These are phyloP conservation scores for Gaertneriomyces semiglobifer DNA, from an alignment of 192 early-diverging fungal species.

Conservation along the genomic window DNA sequence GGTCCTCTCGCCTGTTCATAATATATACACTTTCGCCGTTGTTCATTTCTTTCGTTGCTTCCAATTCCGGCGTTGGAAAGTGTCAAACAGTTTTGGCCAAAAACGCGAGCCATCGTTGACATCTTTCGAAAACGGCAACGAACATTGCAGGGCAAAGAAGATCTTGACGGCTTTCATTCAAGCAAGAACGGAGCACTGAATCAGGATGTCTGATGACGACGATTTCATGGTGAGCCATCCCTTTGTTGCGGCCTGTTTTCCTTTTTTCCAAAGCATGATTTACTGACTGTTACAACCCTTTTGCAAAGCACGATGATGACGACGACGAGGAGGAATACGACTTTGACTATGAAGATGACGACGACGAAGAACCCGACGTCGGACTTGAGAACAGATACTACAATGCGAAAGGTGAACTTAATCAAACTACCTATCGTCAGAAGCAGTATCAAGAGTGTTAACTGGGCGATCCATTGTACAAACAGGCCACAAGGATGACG, in stretches of 20 bases:
- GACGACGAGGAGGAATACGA: conserved; percentile 72
- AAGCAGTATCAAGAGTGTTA: background rate
- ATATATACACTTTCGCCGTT: too few relatives aligned
- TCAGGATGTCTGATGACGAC: conserved; percentile 36
- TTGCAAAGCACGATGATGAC: background rate
- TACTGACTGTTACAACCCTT: background rate
- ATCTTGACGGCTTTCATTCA: too few relatives aligned
- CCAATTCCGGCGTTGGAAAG: too few relatives aligned
- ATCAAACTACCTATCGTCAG: background rate
- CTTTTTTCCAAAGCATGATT: background rate
- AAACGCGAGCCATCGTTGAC: too few relatives aligned
- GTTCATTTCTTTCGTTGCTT: too few relatives aligned
- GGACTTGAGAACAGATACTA: conserved; percentile 88
- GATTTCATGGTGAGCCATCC: conserved; percentile 34
- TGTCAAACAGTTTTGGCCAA: too few relatives aligned
- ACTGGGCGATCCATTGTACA: background rate
- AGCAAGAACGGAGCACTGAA: too few relatives aligned
- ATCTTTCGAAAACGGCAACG: too few relatives aligned
- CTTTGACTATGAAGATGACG: conserved; percentile 83
- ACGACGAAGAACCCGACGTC: conserved; percentile 75
- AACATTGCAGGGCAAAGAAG: too few relatives aligned
- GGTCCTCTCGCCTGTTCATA: too few relatives aligned
- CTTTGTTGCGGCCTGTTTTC: background rate
- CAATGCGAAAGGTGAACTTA: conserved; percentile 71
- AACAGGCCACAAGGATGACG: conserved; percentile 72